These are phyloP conservation scores for Triticum urartu DNA, from an alignment of 176 grass and related monocot species.

Conservation along the genomic window DNA sequence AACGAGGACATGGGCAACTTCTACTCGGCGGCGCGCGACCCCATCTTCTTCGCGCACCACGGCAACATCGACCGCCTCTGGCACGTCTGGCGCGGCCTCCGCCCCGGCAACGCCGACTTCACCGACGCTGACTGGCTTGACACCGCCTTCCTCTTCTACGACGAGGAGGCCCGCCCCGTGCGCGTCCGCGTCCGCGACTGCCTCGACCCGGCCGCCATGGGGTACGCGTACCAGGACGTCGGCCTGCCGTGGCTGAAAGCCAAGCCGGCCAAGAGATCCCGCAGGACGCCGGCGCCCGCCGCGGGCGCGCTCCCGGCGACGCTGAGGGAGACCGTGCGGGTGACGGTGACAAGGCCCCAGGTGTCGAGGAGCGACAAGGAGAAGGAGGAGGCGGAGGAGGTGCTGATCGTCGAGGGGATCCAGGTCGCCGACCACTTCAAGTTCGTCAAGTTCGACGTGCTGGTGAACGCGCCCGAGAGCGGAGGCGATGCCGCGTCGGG, in stretches of 20 bases:
- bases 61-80: slow-evolving; percentile 66
- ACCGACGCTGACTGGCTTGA: slow-evolving; percentile 72
- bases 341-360: slow-evolving; percentile 47
- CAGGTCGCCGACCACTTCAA: slow-evolving; percentile 25
- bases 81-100: slow-evolving; percentile 51
- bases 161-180: slow-evolving; percentile 71
- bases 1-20: slow-evolving; percentile 76
- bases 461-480: slow-evolving; percentile 32
- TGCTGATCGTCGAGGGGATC: slow-evolving; percentile 58
- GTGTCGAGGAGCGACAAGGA: slow-evolving; percentile 26
- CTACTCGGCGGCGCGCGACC: slow-evolving; percentile 57
- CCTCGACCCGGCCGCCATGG: slow-evolving; percentile 35
- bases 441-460: slow-evolving; percentile 79
- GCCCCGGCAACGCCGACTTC: slow-evolving; percentile 40
- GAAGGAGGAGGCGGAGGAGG: slow-evolving; percentile 65
- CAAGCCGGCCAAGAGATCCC: neutral
- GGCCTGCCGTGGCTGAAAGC: slow-evolving; percentile 51
- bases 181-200: slow-evolving; percentile 60
- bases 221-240: slow-evolving; percentile 63
- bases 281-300: neutral
- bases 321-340: slow-evolving; percentile 20
- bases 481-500: slow-evolving; percentile 10
- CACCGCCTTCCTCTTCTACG: slow-evolving; percentile 74
- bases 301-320: slow-evolving; percentile 35
- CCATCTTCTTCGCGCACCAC: slow-evolving; percentile 77